Evolutionary conservation across 2,329 filamentous ascomycete genomes (phyloP), one percentile per base, ranked within the genome.

Genomic region (Microdochium trichocladiopsis): DNA sequence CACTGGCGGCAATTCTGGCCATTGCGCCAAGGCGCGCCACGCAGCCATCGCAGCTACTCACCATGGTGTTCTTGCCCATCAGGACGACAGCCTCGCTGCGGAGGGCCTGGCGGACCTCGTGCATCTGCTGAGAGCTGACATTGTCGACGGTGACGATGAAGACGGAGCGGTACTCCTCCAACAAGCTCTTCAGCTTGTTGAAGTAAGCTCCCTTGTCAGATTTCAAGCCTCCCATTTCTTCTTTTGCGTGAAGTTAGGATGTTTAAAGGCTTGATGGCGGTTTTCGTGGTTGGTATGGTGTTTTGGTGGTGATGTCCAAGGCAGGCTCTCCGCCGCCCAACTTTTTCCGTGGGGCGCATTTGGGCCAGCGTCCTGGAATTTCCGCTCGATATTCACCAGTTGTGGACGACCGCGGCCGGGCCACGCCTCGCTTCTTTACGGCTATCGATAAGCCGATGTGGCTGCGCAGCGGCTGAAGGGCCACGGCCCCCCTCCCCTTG

Each of bases 41-140:
- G n/a, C n/a, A n/a, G n/a, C n/a, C n/a, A n/a, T 45, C 18, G 41
- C 21, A 48, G 55, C 25, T 51, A 65, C 80, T 55, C 76, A 94
- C 93, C 94, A 99, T 99, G 77, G 94, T 99, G 87, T 99, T 99
- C 88, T 96, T 97, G 74, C 93, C 94, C 94, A 97, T 97, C 79
- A 99, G 83, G 67, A 99, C 92, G 66, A 97, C 88, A 77, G 84
- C 92, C 77, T 95, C 79, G 59, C 87, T 87, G 74, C 94, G 92
- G 74, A 99, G 88, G 69, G 90, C 78, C 69, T 87, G 79, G 75
- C 94, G 89, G 76, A 99, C 97, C 86, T 99, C 94, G 90, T 99
- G 94, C 95, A 99, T 99, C 87, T 99, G 95, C 86, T 99, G 94
- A 66, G 94, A 99, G 76, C 87, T 90, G 86, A 99, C 94, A 99